These are phyloP conservation scores for Penicillium atrosanguineum DNA, from an alignment of 495 filamentous ascomycete genomes.

Conservation along the genomic window DNA sequence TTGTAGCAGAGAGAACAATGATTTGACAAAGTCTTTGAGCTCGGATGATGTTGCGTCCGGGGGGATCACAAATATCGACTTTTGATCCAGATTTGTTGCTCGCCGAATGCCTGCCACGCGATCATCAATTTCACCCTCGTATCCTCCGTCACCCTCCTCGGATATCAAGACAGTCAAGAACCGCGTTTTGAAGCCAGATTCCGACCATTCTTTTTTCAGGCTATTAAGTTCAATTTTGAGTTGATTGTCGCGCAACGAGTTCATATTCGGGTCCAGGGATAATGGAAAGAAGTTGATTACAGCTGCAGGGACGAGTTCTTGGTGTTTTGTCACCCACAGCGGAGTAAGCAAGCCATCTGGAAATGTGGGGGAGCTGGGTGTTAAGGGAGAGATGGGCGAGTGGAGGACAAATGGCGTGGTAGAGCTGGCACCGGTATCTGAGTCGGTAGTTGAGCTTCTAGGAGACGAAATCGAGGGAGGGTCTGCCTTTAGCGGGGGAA, in stretches of 20 bases:
- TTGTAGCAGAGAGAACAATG: conserved; percentile 57
- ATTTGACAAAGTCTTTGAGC: conserved; percentile 61
- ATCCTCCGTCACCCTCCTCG: conserved; percentile 58
- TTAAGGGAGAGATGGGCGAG: conserved; percentile 84
- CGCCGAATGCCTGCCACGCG: conserved; percentile 71
- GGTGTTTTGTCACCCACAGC: conserved; percentile 83
- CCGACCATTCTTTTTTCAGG: conserved; percentile 60
- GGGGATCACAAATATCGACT: conserved; percentile 74
- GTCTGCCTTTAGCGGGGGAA: conserved; percentile 63
- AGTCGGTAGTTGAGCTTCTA: conserved; percentile 44
- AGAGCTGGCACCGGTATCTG: conserved; percentile 45
- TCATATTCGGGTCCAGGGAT: conserved; percentile 64
- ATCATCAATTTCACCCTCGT: conserved; percentile 66
- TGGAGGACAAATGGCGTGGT: conserved; percentile 58
- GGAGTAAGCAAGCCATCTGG: conserved; percentile 83
- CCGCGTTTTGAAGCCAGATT: conserved; percentile 69
- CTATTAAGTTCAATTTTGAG: conserved; percentile 84
- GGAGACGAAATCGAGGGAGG: conserved; percentile 51
- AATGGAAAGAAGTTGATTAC: conserved; percentile 73
- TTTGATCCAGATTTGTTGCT: conserved; percentile 75
- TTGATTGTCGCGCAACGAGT: conserved; percentile 76
- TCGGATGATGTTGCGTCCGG: conserved; percentile 59
- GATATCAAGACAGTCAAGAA: conserved; percentile 76
- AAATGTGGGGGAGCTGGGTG: conserved; percentile 73
- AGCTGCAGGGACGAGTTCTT: conserved; percentile 74